Evolutionary conservation across 257 asterid genomes (phyloP), one percentile per base, ranked within the genome.

Genomic region (Salvia hispanica): DNA sequence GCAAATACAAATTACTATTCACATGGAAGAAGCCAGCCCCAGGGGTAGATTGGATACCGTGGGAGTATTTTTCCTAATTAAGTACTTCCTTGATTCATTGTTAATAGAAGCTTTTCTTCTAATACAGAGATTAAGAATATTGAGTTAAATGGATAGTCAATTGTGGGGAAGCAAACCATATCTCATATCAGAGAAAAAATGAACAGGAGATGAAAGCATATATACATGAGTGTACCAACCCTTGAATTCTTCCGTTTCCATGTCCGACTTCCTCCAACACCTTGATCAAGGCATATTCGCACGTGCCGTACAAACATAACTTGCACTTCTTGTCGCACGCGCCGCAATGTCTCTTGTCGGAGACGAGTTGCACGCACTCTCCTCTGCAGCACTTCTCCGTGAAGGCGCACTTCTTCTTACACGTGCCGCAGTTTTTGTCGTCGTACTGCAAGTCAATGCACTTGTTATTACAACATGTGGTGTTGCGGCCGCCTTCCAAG

Each of bases 391-490:
- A 88, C 64, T 70, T 7, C 7, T 86, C 80, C 1, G 84, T 79
- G 8, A 57, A 76, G 13, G 2, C 56, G 43, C 96, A 88, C 18
- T 84, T 84, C 3, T 46, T 86, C 84, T 81, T 86, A 55, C 96
- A 88, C 0, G 88, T 74, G 4, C 96, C 96, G 25, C 96, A 88
- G 44, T 88, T 73, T 0, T 88, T 33, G 12, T 58, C 14, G 6
- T 86, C 91, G 44, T 75, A 54, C 9, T 25, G 63, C 80, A 88
- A 71, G 16, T 88, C 86, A 37, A 82, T 21, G 74, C 96, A 88
- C 77, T 86, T 81, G 55, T 86, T 86, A 44, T 81, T 86, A 61
- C 94, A 86, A 25, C 96, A 86, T 3, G 91, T 88, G 13, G 89
- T 52, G 61, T 84, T 81, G n/a, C 72, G 66, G 1, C 85, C 85